Conservation (phyloP, 2,329 filamentous ascomycete species). For the Hymenoscyphus scutula region DNA sequence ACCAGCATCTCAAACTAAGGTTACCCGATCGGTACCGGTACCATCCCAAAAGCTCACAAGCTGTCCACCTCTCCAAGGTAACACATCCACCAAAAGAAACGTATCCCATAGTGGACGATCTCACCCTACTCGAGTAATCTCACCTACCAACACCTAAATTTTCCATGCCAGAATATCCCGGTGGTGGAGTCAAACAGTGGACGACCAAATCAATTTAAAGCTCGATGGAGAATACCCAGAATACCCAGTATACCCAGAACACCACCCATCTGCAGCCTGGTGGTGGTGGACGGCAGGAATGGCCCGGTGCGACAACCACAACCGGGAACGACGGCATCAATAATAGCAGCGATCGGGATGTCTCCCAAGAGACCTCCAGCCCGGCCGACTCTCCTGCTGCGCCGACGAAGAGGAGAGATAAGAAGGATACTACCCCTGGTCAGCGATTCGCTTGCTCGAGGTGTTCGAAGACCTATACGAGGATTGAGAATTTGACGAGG, state of each 20-base stretch:
- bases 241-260: too few relatives aligned
- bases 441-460: slow-evolving; percentile 31
- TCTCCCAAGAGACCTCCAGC: not conserved
- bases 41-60: too few relatives aligned
- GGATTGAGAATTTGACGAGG: slow-evolving; percentile 34
- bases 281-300: not conserved
- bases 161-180: too few relatives aligned
- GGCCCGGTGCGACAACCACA: not conserved
- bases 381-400: not conserved
- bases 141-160: too few relatives aligned
- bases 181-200: not conserved
- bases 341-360: slow-evolving; percentile 3
- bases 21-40: not conserved
- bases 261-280: not conserved
- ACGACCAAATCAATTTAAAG: not conserved
- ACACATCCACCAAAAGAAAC: too few relatives aligned
- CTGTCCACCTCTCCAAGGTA: too few relatives aligned
- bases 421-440: slow-evolving; percentile 10
- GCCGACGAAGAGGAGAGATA: not conserved
- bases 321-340: not conserved
- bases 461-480: slow-evolving; percentile 34
- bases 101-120: not conserved
- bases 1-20: too few relatives aligned
- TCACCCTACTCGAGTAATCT: not conserved
- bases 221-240: too few relatives aligned